phyloP scores from a whole-genome alignment of 805 yeast genomes.

The Hanseniaspora vineae region DNA sequence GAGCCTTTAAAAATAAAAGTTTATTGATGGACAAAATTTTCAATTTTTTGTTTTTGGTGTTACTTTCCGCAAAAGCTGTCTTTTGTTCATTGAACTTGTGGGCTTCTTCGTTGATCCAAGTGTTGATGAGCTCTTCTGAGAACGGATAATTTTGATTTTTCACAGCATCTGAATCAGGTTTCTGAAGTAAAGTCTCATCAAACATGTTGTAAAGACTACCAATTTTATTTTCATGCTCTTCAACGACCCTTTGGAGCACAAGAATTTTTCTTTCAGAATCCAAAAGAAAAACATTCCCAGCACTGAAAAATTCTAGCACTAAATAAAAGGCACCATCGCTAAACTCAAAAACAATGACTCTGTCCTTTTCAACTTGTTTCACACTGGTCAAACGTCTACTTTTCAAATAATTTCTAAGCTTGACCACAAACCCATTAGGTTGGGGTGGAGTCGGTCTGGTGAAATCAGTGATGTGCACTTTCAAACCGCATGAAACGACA shows the following conservation, averaged over 20 bases:
- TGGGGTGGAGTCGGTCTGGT: slow-evolving; percentile 68
- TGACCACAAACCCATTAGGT: slow-evolving; percentile 78
- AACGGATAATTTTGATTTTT: slow-evolving; percentile 6
- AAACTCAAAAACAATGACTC: slow-evolving; percentile 75
- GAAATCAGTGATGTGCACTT: slow-evolving; percentile 65
- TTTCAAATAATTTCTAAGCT: slow-evolving; percentile 76
- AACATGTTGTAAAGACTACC: slow-evolving; percentile 60
- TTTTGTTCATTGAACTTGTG: slow-evolving; percentile 4
- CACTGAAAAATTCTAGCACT: slow-evolving; percentile 87
- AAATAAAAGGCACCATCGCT: slow-evolving; percentile 68
- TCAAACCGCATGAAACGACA: slow-evolving; percentile 77
- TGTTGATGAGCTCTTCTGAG: slow-evolving; percentile 10
- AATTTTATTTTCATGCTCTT: slow-evolving; percentile 58
- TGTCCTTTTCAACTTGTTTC: slow-evolving; percentile 64
- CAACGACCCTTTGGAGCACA: slow-evolving; percentile 66
- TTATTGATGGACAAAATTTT: slow-evolving; percentile 56
- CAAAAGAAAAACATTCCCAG: slow-evolving; percentile 76
- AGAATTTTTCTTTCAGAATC: slow-evolving; percentile 58
- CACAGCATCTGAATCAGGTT: slow-evolving; percentile 2
- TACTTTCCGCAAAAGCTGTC: neutral
- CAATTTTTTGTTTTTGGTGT: slow-evolving; percentile 24
- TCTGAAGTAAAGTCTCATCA: slow-evolving; percentile 33
- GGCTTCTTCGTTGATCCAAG: slow-evolving; percentile 19
- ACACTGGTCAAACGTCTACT: slow-evolving; percentile 63
- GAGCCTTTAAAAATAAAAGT: slow-evolving; percentile 49